These are phyloP conservation scores for Diversispora epigaea DNA, from an alignment of 192 early-diverging fungal genomes.

Conservation along the genomic window DNA sequence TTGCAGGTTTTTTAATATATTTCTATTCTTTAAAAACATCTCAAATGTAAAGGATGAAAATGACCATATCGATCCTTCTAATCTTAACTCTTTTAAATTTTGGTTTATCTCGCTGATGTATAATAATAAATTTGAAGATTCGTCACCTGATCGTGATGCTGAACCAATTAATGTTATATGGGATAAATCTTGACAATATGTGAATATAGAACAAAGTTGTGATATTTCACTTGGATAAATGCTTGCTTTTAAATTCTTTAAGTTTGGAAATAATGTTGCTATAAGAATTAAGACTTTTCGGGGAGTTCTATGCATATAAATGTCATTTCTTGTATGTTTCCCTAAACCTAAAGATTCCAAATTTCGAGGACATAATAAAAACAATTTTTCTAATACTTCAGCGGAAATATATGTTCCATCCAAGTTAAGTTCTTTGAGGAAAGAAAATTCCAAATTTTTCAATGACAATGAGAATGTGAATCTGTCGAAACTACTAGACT, in stretches of 20 bases:
- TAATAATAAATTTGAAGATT: background rate
- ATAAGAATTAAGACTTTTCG: background rate
- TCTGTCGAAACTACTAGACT: background rate
- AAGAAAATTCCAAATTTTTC: background rate
- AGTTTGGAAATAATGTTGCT: background rate
- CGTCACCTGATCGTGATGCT: background rate
- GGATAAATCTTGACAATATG: background rate
- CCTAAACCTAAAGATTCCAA: background rate
- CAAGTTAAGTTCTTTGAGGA: background rate
- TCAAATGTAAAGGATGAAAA: background rate
- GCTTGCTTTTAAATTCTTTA: background rate
- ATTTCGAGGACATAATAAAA: background rate
- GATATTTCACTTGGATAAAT: background rate
- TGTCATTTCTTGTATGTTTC: background rate
- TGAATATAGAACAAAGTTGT: background rate
- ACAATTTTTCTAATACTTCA: background rate
- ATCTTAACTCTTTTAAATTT: background rate
- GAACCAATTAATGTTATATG: background rate
- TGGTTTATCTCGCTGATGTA: background rate
- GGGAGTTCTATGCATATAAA: background rate
- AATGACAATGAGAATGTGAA: background rate
- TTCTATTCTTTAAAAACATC: background rate
- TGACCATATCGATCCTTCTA: background rate
- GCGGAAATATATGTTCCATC: background rate
- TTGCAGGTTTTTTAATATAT: background rate